A percentile compares a stretch with the other conserved stretches of the same genome.
phyloP scores from a whole-genome alignment of 352 stramenopile genomes.

The Phytophthora quininea region DNA sequence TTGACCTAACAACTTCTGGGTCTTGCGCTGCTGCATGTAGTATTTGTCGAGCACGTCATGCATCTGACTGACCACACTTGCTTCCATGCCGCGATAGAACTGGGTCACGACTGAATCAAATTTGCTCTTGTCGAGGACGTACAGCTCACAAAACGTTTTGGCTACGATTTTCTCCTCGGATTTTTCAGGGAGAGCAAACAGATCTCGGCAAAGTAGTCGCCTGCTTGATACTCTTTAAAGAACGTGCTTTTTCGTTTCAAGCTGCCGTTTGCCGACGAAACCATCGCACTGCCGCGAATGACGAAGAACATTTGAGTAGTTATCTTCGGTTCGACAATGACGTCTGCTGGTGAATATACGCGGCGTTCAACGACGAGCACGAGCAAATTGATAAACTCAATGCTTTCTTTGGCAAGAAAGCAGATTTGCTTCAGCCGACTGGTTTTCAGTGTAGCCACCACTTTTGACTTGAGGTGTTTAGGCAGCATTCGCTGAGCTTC shows the following conservation, averaged over 20 bases:
- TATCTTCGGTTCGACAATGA: slow-evolving; percentile 64
- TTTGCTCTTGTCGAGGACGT: slow-evolving; percentile 58
- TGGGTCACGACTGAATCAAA: slow-evolving; percentile 57
- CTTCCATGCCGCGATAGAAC: slow-evolving; percentile 50
- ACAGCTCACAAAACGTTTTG: slow-evolving; percentile 78
- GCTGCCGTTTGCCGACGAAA: slow-evolving; percentile 10
- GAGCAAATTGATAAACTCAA: slow-evolving; percentile 65
- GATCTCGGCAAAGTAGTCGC: slow-evolving; percentile 61
- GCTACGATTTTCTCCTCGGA: slow-evolving; percentile 64
- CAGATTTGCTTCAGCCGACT: slow-evolving; percentile 63
- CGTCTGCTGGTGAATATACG: slow-evolving; percentile 57
- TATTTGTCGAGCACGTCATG: slow-evolving; percentile 48
- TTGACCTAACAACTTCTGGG: slow-evolving; percentile 62
- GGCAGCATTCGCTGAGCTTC: slow-evolving; percentile 50
- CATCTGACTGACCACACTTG: slow-evolving; percentile 39
- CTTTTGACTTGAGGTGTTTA: slow-evolving; percentile 55
- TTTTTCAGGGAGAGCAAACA: slow-evolving; percentile 53
- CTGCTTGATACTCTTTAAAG: slow-evolving; percentile 52
- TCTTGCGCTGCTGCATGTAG: slow-evolving; percentile 62
- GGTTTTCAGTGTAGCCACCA: slow-evolving; percentile 57
- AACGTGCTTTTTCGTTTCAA: slow-evolving; percentile 39
- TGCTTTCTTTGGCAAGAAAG: slow-evolving; percentile 63
- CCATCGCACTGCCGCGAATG: slow-evolving; percentile 50
- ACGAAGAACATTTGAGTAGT: slow-evolving; percentile 75
- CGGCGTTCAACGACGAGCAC: slow-evolving; percentile 46